Conservation (phyloP, 441 rosid species). For the Populus tomentosa region DNA sequence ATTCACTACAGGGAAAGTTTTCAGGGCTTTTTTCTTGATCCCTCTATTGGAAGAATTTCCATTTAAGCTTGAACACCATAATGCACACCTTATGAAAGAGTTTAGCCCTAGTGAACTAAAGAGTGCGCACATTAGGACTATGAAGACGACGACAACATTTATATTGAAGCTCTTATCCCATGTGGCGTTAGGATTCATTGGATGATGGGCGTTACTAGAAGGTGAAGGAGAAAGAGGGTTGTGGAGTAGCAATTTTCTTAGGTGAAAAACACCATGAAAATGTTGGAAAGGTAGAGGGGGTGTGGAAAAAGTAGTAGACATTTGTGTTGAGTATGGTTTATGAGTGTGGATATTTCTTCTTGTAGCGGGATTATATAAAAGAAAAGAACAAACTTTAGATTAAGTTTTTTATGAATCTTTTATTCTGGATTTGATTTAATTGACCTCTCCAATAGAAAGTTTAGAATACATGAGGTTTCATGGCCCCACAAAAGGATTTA, state of each 20-base stretch:
- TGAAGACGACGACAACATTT: slow-evolving; percentile 51
- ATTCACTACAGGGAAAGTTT: slow-evolving; percentile 48
- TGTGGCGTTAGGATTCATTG: slow-evolving; percentile 22
- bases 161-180: slow-evolving; percentile 31
- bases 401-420: no score
- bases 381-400: not conserved
- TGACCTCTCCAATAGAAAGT: no score
- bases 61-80: slow-evolving; percentile 42
- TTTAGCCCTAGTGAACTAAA: slow-evolving; percentile 58
- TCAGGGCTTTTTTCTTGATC: slow-evolving; percentile 51
- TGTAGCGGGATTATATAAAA: no score
- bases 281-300: slow-evolving; percentile 28
- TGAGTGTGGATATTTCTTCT: not conserved
- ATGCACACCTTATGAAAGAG: slow-evolving; percentile 45
- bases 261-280: slow-evolving; percentile 32
- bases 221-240: slow-evolving; percentile 26
- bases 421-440: no score
- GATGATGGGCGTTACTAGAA: slow-evolving; percentile 7
- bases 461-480: no score
- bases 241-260: slow-evolving; percentile 51
- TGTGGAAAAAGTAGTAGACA: slow-evolving; percentile 20
- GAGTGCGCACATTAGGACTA: slow-evolving; percentile 57
- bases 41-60: slow-evolving; percentile 17
- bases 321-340: not conserved
- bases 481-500: no score